Evolutionary conservation across 1,139 yeast species (phyloP), one percentile per base, ranked within the genome.

Genomic region (Dujonia santamariae): DNA sequence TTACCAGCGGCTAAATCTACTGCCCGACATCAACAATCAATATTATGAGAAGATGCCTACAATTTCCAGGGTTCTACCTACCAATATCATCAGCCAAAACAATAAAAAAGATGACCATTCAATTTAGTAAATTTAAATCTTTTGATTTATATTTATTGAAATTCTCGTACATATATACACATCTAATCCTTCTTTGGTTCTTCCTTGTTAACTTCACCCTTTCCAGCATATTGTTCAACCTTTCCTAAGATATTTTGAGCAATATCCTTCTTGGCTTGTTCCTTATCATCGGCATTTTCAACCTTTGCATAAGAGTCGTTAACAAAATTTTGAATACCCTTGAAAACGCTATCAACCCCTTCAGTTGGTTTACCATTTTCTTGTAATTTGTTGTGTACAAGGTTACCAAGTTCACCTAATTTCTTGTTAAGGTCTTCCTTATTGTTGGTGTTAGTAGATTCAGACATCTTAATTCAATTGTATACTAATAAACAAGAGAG

Each of bases 381-480:
- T 18, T 37, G 26, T 19, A 31, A 31, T 19, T 37, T 40, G 28
- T 36, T 39, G 35, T 35, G 38, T 24, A 26, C 37, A 15, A 54
- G 38, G 16, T 53, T 42, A 13, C 61, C 61, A 24, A 56, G 46
- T 40, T 56, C 60, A 20, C 61, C 61, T 32, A 56, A 45, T 31
- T 36, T 16, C 28, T 36, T 36, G 11, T 36, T 30, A 8, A 36
- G 17, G 3, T 28, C 28, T 12, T 33, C 26, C 15, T 32, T n/a
- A 20, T 32, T 29, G 26, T 24, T 31, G 7, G 33, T 7, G 8
- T 29, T 29, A n/a, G n/a, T n/a, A 15, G 7, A 6, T 9, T 21
- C 24, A 24, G 36, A 33, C 36, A 33, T 33, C 14, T 27, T 27
- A 7, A 13, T 6, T 16, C 12, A 13, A 25, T 23, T 8, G 26